Evolutionary conservation across 495 filamentous ascomycete genomes (phyloP).

Genomic region (Penicillium macrosclerotiorum): DNA sequence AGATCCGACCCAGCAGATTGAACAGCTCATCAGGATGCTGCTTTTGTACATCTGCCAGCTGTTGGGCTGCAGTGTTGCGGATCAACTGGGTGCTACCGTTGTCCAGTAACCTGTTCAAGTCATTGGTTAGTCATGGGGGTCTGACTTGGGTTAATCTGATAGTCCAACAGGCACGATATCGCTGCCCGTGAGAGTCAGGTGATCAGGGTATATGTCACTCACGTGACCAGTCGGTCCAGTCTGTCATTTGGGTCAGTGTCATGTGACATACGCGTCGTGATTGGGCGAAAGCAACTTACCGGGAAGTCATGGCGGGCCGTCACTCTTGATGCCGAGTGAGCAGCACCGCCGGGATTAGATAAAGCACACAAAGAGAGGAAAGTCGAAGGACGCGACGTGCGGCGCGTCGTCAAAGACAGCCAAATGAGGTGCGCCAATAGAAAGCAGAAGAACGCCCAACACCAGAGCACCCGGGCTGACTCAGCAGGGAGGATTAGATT

Average conservation of each 20-base stretch:
- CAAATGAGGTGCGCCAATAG: not conserved
- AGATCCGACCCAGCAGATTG: slow-evolving; percentile 91
- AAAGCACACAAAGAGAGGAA: slow-evolving; percentile 14
- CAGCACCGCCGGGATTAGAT: slow-evolving; percentile 20
- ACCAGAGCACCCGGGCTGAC: slow-evolving; percentile 19
- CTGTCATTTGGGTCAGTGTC: slow-evolving; percentile 48
- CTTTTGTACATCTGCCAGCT: slow-evolving; percentile 95
- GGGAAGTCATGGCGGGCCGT: slow-evolving; percentile 51
- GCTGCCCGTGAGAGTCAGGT: slow-evolving; percentile 1
- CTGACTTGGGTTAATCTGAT: too few species aligned
- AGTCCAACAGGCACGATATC: too few species aligned
- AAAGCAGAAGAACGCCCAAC: slow-evolving; percentile 24
- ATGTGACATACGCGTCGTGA: slow-evolving; percentile 30
- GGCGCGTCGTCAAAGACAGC: slow-evolving; percentile 7
- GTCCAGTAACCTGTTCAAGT: slow-evolving; percentile 72
- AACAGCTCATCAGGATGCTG: slow-evolving; percentile 96
- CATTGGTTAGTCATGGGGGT: slow-evolving; percentile 26
- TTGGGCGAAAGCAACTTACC: slow-evolving; percentile 42
- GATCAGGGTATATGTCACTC: slow-evolving; percentile 44
- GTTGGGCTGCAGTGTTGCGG: slow-evolving; percentile 91
- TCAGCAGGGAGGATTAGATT: slow-evolving; percentile 30
- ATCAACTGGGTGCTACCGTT: slow-evolving; percentile 93
- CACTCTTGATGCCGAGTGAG: slow-evolving; percentile 28
- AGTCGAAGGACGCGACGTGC: slow-evolving; percentile 13
- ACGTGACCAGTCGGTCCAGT: slow-evolving; percentile 93